A percentile compares a stretch with the other conserved stretches of the same genome.
Evolutionary conservation across 345 rosid genomes (phyloP).

Genomic region (Citrus hindsii): DNA sequence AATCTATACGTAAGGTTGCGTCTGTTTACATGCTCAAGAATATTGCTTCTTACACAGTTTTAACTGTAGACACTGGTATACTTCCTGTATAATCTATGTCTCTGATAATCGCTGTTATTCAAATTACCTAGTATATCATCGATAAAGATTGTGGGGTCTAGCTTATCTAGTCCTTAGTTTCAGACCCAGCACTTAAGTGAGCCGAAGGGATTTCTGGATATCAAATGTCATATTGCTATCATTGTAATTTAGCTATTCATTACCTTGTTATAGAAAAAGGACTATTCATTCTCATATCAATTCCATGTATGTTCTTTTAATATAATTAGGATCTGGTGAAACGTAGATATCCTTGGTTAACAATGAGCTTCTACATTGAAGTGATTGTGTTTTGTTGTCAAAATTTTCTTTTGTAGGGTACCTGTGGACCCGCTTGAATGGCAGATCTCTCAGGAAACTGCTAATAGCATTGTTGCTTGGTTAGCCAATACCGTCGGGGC

Average conservation of each 20-base stretch:
- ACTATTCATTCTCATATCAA: not conserved
- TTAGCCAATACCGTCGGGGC: slow-evolving; percentile 94
- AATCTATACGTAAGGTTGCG: not conserved
- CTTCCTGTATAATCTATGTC: not conserved
- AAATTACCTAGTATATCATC: not conserved
- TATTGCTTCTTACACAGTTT: not conserved
- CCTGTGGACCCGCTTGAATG: slow-evolving; percentile 98
- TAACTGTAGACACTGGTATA: not conserved
- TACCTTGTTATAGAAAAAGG: too few species aligned
- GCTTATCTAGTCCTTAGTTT: not conserved
- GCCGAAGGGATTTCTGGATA: not conserved
- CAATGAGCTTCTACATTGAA: not conserved
- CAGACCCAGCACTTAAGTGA: not conserved
- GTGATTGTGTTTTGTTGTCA: not conserved
- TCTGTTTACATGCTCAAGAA: not conserved
- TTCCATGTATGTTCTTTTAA: not conserved
- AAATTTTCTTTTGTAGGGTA: slow-evolving; percentile 39
- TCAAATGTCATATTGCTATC: not conserved
- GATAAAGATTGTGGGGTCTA: not conserved
- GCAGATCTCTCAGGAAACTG: slow-evolving; percentile 97
- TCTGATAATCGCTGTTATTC: not conserved
- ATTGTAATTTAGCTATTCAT: not conserved
- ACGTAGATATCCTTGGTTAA: not conserved
- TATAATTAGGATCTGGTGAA: not conserved
- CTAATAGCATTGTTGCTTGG: slow-evolving; percentile 66